A percentile compares a stretch with the other conserved stretches of the same genome.
phyloP scores from a whole-genome alignment of 2,329 filamentous ascomycete genomes.

The Calonectria hawksworthii region DNA sequence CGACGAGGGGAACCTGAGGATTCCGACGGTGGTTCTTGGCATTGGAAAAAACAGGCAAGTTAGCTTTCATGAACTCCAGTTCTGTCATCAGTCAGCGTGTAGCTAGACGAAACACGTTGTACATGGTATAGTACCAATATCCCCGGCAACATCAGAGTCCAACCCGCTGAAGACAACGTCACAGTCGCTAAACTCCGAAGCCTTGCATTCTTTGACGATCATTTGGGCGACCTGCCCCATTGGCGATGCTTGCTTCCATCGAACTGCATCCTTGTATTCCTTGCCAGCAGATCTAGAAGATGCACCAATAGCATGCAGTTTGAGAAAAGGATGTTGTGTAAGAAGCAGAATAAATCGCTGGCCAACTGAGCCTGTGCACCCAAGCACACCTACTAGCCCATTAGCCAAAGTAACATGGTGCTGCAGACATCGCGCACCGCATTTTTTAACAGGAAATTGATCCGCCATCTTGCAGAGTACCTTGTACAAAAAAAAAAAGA shows the following conservation, averaged over 20 bases:
- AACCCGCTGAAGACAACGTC: slow-evolving; percentile 94
- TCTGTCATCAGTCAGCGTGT: slow-evolving; percentile 63
- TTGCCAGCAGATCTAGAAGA: slow-evolving; percentile 93
- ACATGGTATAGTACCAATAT: slow-evolving; percentile 75
- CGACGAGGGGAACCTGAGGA: slow-evolving; percentile 90
- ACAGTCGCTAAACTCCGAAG: slow-evolving; percentile 87
- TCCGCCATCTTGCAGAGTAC: slow-evolving; percentile 17
- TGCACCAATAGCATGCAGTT: slow-evolving; percentile 89
- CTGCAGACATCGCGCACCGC: slow-evolving; percentile 59
- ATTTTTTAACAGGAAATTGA: slow-evolving; percentile 70
- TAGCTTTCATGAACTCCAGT: slow-evolving; percentile 88
- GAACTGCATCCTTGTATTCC: slow-evolving; percentile 92
- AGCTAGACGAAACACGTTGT: slow-evolving; percentile 14
- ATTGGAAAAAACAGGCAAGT: slow-evolving; percentile 95
- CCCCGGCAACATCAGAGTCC: slow-evolving; percentile 92
- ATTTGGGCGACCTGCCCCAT: slow-evolving; percentile 86
- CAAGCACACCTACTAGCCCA: slow-evolving; percentile 75
- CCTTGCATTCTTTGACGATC: slow-evolving; percentile 86
- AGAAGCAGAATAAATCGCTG: slow-evolving; percentile 96
- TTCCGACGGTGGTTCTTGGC: slow-evolving; percentile 97
- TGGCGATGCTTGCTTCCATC: slow-evolving; percentile 91
- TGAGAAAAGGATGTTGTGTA: slow-evolving; percentile 87
- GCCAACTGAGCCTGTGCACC: slow-evolving; percentile 93
- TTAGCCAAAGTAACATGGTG: slow-evolving; percentile 10
- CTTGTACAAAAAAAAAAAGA: not conserved